phyloP scores from a whole-genome alignment of 371 early-diverging fungal species.

The Racocetra persica region DNA sequence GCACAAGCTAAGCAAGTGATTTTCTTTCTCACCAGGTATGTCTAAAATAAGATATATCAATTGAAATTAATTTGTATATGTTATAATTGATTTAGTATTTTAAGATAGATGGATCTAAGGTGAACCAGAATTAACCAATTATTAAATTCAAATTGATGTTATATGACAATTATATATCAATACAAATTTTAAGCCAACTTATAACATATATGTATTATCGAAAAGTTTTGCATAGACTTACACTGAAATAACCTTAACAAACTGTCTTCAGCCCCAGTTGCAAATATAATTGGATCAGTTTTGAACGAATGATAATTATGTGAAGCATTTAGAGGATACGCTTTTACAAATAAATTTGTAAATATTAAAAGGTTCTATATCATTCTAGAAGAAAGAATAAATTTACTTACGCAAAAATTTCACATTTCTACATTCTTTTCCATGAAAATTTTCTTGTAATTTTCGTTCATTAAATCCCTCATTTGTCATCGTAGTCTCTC shows the following conservation, averaged over 20 bases:
- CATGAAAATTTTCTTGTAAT: slow-evolving; percentile 59
- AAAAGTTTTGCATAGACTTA: background rate
- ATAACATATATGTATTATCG: background rate
- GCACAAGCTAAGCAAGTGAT: slow-evolving; percentile 8
- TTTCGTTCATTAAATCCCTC: slow-evolving; percentile 56
- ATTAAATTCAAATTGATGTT: background rate
- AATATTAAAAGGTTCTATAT: background rate
- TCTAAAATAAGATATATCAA: background rate
- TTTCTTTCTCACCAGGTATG: slow-evolving; percentile 26
- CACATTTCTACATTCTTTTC: slow-evolving; percentile 60
- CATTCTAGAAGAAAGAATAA: background rate
- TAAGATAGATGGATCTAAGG: too few relatives aligned
- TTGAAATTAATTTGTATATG: too few relatives aligned
- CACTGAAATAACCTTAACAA: slow-evolving; percentile 52
- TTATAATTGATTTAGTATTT: too few relatives aligned
- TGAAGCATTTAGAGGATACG: background rate
- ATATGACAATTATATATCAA: background rate
- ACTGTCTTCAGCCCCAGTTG: slow-evolving; percentile 63
- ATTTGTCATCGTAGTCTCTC: slow-evolving; percentile 46
- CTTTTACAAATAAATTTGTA: background rate
- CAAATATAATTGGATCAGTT: slow-evolving; percentile 48
- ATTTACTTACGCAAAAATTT: slow-evolving; percentile 48
- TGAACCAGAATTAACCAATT: background rate
- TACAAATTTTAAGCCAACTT: background rate
- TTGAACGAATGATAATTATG: background rate